A percentile compares a stretch with the other conserved stretches of the same genome.
Conservation (phyloP, 768 basidiomycete genomes). For the Trichaptum fuscoviolaceum region DNA sequence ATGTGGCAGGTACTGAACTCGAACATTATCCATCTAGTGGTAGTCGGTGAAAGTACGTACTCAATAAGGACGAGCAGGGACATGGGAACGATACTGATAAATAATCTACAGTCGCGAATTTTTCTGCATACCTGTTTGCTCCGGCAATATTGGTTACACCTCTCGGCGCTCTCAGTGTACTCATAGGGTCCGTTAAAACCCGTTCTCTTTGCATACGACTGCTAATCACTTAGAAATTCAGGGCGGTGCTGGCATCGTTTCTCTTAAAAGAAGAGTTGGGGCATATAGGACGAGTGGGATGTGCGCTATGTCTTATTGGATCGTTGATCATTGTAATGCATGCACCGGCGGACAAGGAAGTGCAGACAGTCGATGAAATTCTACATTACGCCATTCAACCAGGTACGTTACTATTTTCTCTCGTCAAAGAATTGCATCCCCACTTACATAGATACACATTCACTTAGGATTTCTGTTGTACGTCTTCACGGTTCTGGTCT, state of each 20-base stretch:
- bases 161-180: conserved; percentile 91
- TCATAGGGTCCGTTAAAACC: conserved; percentile 72
- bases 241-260: conserved; percentile 91
- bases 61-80: conserved; percentile 2
- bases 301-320: conserved; percentile 77
- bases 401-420: conserved; percentile 42
- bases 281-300: conserved; percentile 84
- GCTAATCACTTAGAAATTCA: conserved; percentile 26
- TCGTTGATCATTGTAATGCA: conserved; percentile 94
- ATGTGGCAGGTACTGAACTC: background rate
- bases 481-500: conserved; percentile 77
- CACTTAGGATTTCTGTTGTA: conserved; percentile 82
- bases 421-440: background rate
- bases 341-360: conserved; percentile 92
- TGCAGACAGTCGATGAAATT: conserved; percentile 92
- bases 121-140: conserved; percentile 96
- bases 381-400: conserved; percentile 90
- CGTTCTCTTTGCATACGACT: conserved; percentile 7
- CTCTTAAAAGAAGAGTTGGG: conserved; percentile 91
- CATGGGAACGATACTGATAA: conserved; percentile 6
- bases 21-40: conserved; percentile 46
- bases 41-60: conserved; percentile 80
- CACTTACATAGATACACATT: background rate
- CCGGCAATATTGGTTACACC: conserved; percentile 98
- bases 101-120: conserved; percentile 65